Conservation (phyloP, 1,284 basidiomycete species). For the Ustilago trichophora region DNA sequence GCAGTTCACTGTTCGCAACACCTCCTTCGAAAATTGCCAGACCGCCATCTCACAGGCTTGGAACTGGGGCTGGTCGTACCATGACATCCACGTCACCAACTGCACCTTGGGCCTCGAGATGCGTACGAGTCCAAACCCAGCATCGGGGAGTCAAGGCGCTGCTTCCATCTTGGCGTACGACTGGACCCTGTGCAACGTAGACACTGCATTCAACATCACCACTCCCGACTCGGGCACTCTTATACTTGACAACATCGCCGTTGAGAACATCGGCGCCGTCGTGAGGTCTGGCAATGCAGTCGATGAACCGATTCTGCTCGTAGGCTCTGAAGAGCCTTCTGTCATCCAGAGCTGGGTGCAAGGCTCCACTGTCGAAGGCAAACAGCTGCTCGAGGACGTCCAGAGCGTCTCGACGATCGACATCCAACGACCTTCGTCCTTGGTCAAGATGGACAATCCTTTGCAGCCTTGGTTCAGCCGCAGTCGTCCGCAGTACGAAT, state of each 20-base stretch:
- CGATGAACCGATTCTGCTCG: conserved; percentile 10
- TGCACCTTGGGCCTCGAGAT: conserved; percentile 48
- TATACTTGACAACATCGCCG: conserved; percentile 40
- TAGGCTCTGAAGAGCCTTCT: conserved; percentile 4
- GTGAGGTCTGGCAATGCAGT: conserved; percentile 10
- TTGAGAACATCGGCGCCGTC: conserved; percentile 24
- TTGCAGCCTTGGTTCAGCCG: conserved; percentile 74
- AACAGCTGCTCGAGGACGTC: conserved; percentile 2
- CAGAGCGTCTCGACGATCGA: conserved; percentile 5
- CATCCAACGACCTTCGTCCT: conserved; percentile 70
- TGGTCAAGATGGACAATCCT: conserved; percentile 73
- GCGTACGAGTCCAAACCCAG: conserved; percentile 19
- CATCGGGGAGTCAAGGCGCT: conserved; percentile 34
- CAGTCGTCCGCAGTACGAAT: conserved; percentile 75
- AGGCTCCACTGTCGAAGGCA: conserved; percentile 12
- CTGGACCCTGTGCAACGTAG: conserved; percentile 37
- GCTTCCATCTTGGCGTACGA: conserved; percentile 42
- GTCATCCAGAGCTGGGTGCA: conserved; percentile 46
- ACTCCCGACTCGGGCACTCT: conserved; percentile 32
- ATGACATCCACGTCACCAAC: conserved; percentile 36
- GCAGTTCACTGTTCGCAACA: conserved; percentile 54
- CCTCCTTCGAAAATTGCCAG: conserved; percentile 39
- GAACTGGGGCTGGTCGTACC: conserved; percentile 58
- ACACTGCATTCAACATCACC: conserved; percentile 38
- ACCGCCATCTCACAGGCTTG: conserved; percentile 52